Evolutionary conservation across 1,284 basidiomycete genomes (phyloP), one percentile per base, ranked within the genome.

Genomic region (Waitea zeae): DNA sequence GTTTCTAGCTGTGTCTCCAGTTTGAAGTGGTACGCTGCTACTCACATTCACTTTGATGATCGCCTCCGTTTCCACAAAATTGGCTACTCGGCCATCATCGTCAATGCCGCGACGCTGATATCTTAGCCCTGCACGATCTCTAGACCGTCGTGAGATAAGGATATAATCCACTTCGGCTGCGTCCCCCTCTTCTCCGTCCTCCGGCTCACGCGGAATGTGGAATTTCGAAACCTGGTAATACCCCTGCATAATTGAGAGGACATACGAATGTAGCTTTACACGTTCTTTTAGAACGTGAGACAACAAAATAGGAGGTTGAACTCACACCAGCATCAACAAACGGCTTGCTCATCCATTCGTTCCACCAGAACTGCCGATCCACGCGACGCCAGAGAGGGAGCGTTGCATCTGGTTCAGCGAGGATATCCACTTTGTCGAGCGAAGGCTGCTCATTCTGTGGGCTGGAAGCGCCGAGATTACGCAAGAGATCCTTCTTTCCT

Each of bases 61-160:
- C 18, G 87, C 82, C 57, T 95, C 90, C 0, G 87, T 90, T 57
- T 95, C 89, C 24, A 92, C 89, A 51, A 88, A 92, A 54, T 92
- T 93, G 4, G 87, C 83, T 9, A 80, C 80, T 48, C 75, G 66
- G 11, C 83, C 78, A 42, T 82, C 76, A 38, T 79, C 70, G 46
- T 98, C 89, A 38, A 98, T 76, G 3, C 95, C 95, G 47, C 95
- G 70, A 19, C 88, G 75, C 52, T 98, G 95, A 63, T 96, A 98
- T 35, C 95, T 72, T 33, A 97, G 73, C 1, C 95, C 95, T 9
- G 89, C 89, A 33, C 95, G 74, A 52, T 90, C 74, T 42, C 88
- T 71, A 17, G 90, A 93, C 26, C 95, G 69, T 35, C 95, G 74
- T 4, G 92, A 90, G 32, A 90, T 64, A 35, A 84, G 57, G 24